Conservation (phyloP, 805 yeast species). For the Nakazawaea sp. region DNA sequence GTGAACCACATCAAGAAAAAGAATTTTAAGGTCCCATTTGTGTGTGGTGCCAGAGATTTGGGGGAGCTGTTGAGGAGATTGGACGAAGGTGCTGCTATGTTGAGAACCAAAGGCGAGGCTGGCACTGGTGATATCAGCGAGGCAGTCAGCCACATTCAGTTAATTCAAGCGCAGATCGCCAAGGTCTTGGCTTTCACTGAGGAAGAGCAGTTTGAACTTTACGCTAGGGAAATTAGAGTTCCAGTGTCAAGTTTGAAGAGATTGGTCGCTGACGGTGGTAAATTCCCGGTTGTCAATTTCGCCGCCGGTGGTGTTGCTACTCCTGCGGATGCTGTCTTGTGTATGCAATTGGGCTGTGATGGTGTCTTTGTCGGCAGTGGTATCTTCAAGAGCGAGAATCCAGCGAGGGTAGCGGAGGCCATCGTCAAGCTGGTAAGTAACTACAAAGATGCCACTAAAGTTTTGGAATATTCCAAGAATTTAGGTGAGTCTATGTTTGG, state of each 20-base stretch:
- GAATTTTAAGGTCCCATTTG: constrained; percentile 66
- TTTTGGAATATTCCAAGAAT: constrained; percentile 61
- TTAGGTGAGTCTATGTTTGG: constrained; percentile 78
- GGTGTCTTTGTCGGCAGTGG: constrained; percentile 79
- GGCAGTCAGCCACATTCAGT: constrained; percentile 68
- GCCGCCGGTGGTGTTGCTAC: constrained; percentile 90
- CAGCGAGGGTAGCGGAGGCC: constrained; percentile 69
- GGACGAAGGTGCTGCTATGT: constrained; percentile 81
- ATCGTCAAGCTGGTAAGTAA: constrained; percentile 75
- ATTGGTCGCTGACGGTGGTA: constrained; percentile 44
- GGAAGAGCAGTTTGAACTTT: constrained; percentile 38
- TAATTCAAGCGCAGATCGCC: constrained; percentile 50
- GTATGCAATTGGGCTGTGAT: constrained; percentile 77
- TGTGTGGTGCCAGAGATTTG: constrained; percentile 75
- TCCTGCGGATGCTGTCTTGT: constrained; percentile 80
- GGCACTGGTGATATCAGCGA: constrained; percentile 85
- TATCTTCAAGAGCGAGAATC: constrained; percentile 67
- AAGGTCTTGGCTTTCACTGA: constrained; percentile 31
- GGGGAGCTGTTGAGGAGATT: constrained; percentile 80
- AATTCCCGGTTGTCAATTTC: constrained; percentile 76
- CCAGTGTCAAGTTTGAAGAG: constrained; percentile 46
- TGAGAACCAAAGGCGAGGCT: constrained; percentile 84
- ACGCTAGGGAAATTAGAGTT: constrained; percentile 55
- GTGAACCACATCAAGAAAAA: constrained; percentile 53
- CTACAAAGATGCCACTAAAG: constrained; percentile 50